phyloP scores from a whole-genome alignment of 495 filamentous ascomycete genomes.

The Hypoxylon cercidicola region DNA sequence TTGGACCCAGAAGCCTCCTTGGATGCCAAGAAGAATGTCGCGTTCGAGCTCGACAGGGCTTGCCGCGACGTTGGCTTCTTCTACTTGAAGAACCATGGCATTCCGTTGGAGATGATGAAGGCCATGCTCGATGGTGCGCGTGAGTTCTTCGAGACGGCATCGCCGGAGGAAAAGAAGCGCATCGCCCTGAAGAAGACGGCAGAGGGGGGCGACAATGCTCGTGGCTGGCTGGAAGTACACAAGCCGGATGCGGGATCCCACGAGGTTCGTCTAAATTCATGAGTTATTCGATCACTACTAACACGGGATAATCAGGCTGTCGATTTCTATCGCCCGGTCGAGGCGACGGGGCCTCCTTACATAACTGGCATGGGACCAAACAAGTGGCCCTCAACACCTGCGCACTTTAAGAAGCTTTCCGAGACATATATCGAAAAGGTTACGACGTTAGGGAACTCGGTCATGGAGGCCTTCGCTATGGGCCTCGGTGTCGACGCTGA shows the following conservation, averaged over 20 bases:
- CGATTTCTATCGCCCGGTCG: constrained; percentile 11
- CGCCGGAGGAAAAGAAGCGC: background rate
- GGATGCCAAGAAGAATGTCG: constrained; percentile 12
- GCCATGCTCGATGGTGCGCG: background rate
- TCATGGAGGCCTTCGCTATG: constrained; percentile 14
- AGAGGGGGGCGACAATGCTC: constrained; percentile 1
- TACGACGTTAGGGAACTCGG: constrained; percentile 1
- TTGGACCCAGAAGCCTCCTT: constrained; percentile 3
- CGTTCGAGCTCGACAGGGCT: constrained; percentile 7
- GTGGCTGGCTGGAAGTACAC: background rate
- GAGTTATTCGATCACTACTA: background rate
- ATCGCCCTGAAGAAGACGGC: background rate
- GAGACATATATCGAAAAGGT: constrained; percentile 10
- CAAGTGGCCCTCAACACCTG: constrained; percentile 4
- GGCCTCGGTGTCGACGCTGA: constrained; percentile 5
- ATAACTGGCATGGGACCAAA: constrained; percentile 9
- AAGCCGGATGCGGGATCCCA: constrained; percentile 1
- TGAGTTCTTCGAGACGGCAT: constrained; percentile 2
- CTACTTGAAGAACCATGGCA: constrained; percentile 13
- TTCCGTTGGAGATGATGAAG: constrained; percentile 1
- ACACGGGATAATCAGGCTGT: constrained; percentile 1
- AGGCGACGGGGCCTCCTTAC: constrained; percentile 4
- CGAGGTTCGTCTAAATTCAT: background rate
- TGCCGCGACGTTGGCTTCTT: constrained; percentile 13
- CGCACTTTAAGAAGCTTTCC: background rate